Percentiles rank a stretch among this genome's conserved stretches.
Evolutionary conservation across 202 grass and related monocot species (phyloP).

Genomic region (Carex arenaria): DNA sequence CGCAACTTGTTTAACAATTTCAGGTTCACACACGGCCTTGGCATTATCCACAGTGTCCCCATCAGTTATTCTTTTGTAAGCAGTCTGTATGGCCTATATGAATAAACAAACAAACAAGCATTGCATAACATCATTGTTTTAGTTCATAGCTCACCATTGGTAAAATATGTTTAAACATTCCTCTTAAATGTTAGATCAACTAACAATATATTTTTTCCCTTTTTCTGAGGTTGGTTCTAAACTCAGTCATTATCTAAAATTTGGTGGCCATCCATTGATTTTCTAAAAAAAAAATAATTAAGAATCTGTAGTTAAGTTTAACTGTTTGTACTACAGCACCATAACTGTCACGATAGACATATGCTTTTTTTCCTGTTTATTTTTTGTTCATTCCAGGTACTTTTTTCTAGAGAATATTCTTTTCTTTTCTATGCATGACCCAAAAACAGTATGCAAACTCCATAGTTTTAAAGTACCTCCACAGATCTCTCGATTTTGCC

Average conservation of each 20-base stretch:
- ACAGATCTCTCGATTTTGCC: constrained; percentile 77
- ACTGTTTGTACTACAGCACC: not conserved
- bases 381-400: not conserved
- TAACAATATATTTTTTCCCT: not conserved
- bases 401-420: not conserved
- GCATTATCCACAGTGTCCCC: constrained; percentile 55
- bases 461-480: constrained; percentile 45
- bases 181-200: not conserved
- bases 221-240: not conserved
- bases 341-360: not conserved
- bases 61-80: constrained; percentile 44
- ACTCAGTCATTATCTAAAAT: not conserved
- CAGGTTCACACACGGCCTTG: constrained; percentile 82
- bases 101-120: not conserved
- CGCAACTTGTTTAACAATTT: constrained; percentile 62
- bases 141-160: not conserved
- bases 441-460: not conserved
- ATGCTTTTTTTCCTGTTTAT: constrained; percentile 11
- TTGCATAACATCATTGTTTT: not conserved
- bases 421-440: not conserved
- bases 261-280: not conserved
- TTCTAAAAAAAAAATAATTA: constrained; percentile 20
- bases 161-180: constrained; percentile 3
- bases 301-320: constrained; percentile 11
- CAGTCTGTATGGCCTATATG: constrained; percentile 59